Percentiles rank a stretch among this genome's conserved stretches.
phyloP scores from a whole-genome alignment of 805 yeast species.

The Isabelozyma heimii region DNA sequence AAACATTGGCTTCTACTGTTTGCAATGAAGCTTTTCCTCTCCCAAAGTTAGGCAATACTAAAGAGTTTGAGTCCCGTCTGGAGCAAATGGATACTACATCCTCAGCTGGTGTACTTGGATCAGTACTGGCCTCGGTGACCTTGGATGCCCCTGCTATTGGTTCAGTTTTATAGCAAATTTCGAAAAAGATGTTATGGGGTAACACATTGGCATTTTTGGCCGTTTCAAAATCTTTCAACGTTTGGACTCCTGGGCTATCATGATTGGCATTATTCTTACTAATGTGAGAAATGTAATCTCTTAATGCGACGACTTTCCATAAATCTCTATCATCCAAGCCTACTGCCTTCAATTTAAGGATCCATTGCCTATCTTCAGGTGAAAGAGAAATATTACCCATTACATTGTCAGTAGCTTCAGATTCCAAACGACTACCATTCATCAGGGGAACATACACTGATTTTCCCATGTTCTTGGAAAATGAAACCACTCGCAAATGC shows the following conservation, averaged over 20 bases:
- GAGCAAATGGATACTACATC: slow-evolving; percentile 10
- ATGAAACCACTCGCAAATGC: slow-evolving; percentile 18
- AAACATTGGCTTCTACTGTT: slow-evolving; percentile 39
- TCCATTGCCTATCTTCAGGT: slow-evolving; percentile 67
- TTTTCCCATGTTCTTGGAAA: slow-evolving; percentile 33
- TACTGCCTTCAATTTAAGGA: slow-evolving; percentile 65
- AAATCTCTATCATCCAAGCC: slow-evolving; percentile 71
- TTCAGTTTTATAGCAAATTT: slow-evolving; percentile 36
- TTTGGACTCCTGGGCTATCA: neutral
- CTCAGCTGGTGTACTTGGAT: neutral
- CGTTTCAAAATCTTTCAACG: slow-evolving; percentile 1
- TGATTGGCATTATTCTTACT: slow-evolving; percentile 23
- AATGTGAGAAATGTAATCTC: slow-evolving; percentile 64
- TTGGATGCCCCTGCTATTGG: slow-evolving; percentile 18
- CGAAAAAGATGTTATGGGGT: slow-evolving; percentile 39
- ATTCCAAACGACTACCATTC: slow-evolving; percentile 3
- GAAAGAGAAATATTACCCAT: slow-evolving; percentile 39
- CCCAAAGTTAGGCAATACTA: slow-evolving; percentile 28
- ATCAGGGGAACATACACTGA: slow-evolving; percentile 28
- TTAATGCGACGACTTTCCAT: slow-evolving; percentile 77
- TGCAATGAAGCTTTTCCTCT: slow-evolving; percentile 36
- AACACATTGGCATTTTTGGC: slow-evolving; percentile 9
- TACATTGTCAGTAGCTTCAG: neutral
- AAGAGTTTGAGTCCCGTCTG: slow-evolving; percentile 17
- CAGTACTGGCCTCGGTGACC: slow-evolving; percentile 18